Percentiles rank a stretch among this genome's conserved stretches.
Evolutionary conservation across 495 filamentous ascomycete genomes (phyloP).

Genomic region (Aspergillus ellipticus): DNA sequence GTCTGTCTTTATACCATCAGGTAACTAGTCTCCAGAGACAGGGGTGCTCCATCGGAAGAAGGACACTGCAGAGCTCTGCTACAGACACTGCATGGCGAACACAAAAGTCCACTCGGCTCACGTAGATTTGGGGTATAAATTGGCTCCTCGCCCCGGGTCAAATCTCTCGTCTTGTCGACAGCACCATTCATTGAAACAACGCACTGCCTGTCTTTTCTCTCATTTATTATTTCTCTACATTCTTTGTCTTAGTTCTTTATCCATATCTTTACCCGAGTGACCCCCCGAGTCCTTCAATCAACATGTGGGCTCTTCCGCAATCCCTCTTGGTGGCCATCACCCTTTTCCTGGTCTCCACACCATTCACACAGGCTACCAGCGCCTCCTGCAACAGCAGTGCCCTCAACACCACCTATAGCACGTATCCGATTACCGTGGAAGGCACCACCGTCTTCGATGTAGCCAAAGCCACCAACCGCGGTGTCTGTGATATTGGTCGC

Average conservation of each 20-base stretch:
- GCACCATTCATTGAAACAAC: too few relatives aligned
- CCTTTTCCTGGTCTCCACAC: neutral
- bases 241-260: too few relatives aligned
- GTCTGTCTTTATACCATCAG: too few relatives aligned
- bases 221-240: neutral
- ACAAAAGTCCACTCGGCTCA: too few relatives aligned
- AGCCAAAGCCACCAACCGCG: conserved; percentile 8
- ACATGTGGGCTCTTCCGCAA: neutral
- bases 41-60: too few relatives aligned
- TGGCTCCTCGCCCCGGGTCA: too few relatives aligned
- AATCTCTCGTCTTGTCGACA: too few relatives aligned
- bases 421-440: conserved; percentile 5
- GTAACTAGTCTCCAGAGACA: too few relatives aligned
- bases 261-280: too few relatives aligned
- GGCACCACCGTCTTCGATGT: conserved; percentile 11
- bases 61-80: too few relatives aligned
- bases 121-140: too few relatives aligned
- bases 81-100: too few relatives aligned
- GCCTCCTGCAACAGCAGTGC: conserved; percentile 5
- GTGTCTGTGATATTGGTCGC: conserved; percentile 18
- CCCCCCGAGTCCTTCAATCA: neutral
- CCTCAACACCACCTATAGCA: conserved; percentile 12
- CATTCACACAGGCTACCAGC: neutral
- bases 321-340: neutral
- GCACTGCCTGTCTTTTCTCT: neutral